Evolutionary conservation across 2,329 filamentous ascomycete species (phyloP), one percentile per base, ranked within the genome.

Genomic region (Stylonectria norvegica): DNA sequence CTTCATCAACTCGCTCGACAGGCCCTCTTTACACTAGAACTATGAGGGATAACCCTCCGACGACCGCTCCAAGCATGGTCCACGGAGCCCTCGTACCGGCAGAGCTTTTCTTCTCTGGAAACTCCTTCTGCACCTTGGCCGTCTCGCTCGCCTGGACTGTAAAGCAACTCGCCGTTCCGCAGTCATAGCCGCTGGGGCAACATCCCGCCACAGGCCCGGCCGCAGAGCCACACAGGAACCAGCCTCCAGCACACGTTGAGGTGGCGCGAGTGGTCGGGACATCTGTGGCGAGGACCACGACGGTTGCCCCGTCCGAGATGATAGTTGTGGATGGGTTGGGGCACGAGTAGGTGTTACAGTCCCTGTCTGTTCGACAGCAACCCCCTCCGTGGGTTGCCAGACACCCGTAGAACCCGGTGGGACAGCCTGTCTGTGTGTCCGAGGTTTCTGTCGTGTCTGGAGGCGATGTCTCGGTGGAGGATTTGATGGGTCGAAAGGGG

Each of bases 321-420:
- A 89, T 78, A 1, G 82, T 85, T 0, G 81, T 85, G 2, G 65
- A 62, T 0, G 72, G 68, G 0, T 78, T 65, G 0, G 87, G 86
- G 56, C 91, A 97, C 5, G 84, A 86, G 0, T 85, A 86, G 0
- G 82, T 85, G 44, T 85, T 79, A 66, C 91, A 97, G 66, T 95
- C 78, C 15, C 90, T 80, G 2, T 89, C 90, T 0, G 88, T 89
- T 42, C 86, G 85, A 67, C 91, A 97, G 69, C 91, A 97, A 2
- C 78, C 78, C 15, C 89, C 89, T 11, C 86, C 89, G 43, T 90
- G 88, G 44, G 82, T 81, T 2, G 91, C 91, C 3, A 83, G 79
- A 64, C 91, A 97, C 36, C 88, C 84, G 64, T 97, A 97, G 71
- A 90, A 97, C 3, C 90, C 90, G 0, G 84, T 90, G 0, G 91